These are phyloP conservation scores for Gracilariopsis chorda DNA, from an alignment of 23 red algal species.

Conservation along the genomic window DNA sequence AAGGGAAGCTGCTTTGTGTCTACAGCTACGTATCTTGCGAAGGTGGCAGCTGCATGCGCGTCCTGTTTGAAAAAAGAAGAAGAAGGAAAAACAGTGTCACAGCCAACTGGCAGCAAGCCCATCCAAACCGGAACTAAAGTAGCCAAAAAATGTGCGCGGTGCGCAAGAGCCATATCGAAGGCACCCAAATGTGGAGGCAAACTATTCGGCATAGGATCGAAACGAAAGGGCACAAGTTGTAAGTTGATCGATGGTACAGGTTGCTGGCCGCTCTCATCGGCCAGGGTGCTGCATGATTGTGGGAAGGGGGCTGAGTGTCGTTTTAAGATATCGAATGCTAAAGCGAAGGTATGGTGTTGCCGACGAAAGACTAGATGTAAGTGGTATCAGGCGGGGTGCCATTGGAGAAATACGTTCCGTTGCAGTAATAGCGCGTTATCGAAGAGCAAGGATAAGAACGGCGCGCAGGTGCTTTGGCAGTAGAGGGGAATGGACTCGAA, in stretches of 20 bases:
- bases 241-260: constrained; percentile 5
- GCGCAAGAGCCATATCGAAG: not conserved
- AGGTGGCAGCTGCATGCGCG: not conserved
- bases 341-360: constrained; percentile 13
- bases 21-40: not conserved
- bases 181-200: not conserved
- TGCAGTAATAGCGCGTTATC: not conserved
- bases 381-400: not conserved
- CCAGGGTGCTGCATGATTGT: not conserved
- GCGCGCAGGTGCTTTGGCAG: not conserved
- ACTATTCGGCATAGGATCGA: constrained; percentile 5
- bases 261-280: not conserved
- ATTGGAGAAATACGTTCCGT: not conserved
- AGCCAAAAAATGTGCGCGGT: not conserved
- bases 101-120: not conserved
- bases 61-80: not conserved
- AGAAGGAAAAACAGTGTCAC: no score
- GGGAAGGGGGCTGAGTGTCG: not conserved
- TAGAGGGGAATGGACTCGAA: not conserved
- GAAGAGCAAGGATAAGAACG: constrained; percentile 5
- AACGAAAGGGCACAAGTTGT: not conserved
- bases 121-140: not conserved
- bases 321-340: not conserved
- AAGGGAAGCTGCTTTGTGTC: not conserved
- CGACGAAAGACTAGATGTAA: not conserved